Percentiles rank a stretch among this genome's conserved stretches.
These are phyloP conservation scores for Hyaloscypha hepaticicola DNA, from an alignment of 495 filamentous ascomycete genomes.

Conservation along the genomic window DNA sequence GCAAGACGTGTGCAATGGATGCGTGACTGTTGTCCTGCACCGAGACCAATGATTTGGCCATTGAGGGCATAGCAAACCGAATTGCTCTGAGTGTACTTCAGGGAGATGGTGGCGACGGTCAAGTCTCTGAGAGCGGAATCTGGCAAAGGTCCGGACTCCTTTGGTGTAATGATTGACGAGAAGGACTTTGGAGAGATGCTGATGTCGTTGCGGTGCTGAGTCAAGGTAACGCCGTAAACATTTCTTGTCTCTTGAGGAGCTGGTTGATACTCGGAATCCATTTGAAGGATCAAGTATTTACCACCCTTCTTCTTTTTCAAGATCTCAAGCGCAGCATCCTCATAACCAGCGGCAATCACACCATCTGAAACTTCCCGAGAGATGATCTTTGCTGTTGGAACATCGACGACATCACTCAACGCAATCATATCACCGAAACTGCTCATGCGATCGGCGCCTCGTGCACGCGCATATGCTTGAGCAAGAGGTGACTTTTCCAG, in stretches of 20 bases:
- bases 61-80: conserved; percentile 97
- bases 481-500: conserved; percentile 82
- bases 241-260: conserved; percentile 72
- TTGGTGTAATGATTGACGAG: conserved; percentile 77
- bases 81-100: conserved; percentile 98
- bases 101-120: conserved; percentile 90
- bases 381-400: conserved; percentile 92
- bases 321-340: conserved; percentile 80
- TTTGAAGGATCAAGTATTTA: conserved; percentile 93
- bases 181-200: conserved; percentile 84
- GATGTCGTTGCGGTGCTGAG: conserved; percentile 90
- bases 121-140: conserved; percentile 84
- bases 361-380: conserved; percentile 96
- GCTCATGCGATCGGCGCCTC: conserved; percentile 95
- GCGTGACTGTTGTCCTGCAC: conserved; percentile 93
- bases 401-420: conserved; percentile 84
- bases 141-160: conserved; percentile 67
- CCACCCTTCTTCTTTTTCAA: conserved; percentile 98
- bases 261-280: conserved; percentile 85
- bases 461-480: conserved; percentile 91
- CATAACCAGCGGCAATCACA: conserved; percentile 86
- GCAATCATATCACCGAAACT: conserved; percentile 97
- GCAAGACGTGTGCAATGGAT: conserved; percentile 98
- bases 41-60: conserved; percentile 90
- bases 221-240: conserved; percentile 82